Evolutionary conservation across 345 rosid genomes (phyloP).

Genomic region (Eucalyptus pumila): DNA sequence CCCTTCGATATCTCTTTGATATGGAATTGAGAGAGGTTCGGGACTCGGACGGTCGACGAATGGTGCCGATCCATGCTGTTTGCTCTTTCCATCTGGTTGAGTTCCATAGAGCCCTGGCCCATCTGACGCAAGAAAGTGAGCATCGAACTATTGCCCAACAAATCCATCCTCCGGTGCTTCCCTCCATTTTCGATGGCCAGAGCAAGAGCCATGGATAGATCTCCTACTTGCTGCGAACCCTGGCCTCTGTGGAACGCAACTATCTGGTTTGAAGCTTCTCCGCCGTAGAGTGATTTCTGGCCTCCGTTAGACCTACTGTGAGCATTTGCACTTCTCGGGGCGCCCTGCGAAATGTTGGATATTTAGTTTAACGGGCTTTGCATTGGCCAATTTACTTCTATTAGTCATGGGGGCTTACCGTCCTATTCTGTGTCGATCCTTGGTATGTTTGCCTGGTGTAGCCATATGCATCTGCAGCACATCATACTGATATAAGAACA

Average conservation of each 20-base stretch:
- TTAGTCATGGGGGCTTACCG: constrained; percentile 23
- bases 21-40: constrained; percentile 50
- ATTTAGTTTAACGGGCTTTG: background rate
- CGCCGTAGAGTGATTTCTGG: constrained; percentile 7
- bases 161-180: constrained; percentile 36
- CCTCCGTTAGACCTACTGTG: constrained; percentile 8
- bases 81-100: constrained; percentile 27
- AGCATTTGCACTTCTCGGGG: constrained; percentile 14
- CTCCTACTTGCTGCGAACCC: constrained; percentile 32
- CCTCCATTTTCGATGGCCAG: constrained; percentile 77
- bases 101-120: constrained; percentile 38
- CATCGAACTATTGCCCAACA: constrained; percentile 33
- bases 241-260: constrained; percentile 36
- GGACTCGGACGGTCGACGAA: constrained; percentile 23
- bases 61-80: background rate
- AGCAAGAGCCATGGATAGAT: constrained; percentile 57
- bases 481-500: background rate
- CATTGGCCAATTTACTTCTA: background rate
- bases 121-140: constrained; percentile 54
- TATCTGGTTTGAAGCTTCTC: constrained; percentile 34
- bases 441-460: constrained; percentile 26
- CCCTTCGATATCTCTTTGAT: constrained; percentile 75
- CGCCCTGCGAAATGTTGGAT: constrained; percentile 19
- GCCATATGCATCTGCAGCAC: constrained; percentile 40
- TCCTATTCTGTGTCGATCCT: constrained; percentile 31